phyloP scores from a whole-genome alignment of 495 filamentous ascomycete genomes.

The Penicillium arizonense region DNA sequence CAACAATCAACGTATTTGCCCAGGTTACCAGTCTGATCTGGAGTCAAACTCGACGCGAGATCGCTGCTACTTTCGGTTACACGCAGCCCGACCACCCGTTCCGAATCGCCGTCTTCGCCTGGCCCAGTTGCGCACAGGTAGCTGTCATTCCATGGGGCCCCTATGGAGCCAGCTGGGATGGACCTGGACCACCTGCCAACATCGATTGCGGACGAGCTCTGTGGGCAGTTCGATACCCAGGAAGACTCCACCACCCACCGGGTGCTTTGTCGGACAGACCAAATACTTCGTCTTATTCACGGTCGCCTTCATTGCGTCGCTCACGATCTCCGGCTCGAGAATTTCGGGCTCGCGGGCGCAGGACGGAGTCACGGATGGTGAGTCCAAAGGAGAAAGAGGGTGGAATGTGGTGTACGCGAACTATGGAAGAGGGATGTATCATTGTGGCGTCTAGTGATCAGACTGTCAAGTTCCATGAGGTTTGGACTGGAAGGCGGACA shows the following conservation, averaged over 20 bases:
- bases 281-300: constrained; percentile 9
- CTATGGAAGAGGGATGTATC: constrained; percentile 83
- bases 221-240: constrained; percentile 49
- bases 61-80: constrained; percentile 92
- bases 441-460: constrained; percentile 92
- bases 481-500: constrained; percentile 72
- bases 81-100: constrained; percentile 90
- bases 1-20: constrained; percentile 87
- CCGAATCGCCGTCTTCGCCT: constrained; percentile 91
- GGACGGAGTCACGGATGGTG: constrained; percentile 13
- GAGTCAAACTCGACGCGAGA: constrained; percentile 81
- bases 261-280: constrained; percentile 3
- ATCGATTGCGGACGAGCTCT: constrained; percentile 42
- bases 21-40: constrained; percentile 94
- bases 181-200: constrained; percentile 25
- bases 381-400: constrained; percentile 47
- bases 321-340: neutral
- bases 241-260: constrained; percentile 25
- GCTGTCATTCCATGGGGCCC: constrained; percentile 86
- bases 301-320: neutral
- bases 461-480: constrained; percentile 94
- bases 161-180: constrained; percentile 76
- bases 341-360: neutral
- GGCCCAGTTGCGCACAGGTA: constrained; percentile 89
- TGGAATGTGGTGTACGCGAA: constrained; percentile 54